Evolutionary conservation across 1,139 yeast species (phyloP).

Genomic region (Scheffersomyces lignicola): DNA sequence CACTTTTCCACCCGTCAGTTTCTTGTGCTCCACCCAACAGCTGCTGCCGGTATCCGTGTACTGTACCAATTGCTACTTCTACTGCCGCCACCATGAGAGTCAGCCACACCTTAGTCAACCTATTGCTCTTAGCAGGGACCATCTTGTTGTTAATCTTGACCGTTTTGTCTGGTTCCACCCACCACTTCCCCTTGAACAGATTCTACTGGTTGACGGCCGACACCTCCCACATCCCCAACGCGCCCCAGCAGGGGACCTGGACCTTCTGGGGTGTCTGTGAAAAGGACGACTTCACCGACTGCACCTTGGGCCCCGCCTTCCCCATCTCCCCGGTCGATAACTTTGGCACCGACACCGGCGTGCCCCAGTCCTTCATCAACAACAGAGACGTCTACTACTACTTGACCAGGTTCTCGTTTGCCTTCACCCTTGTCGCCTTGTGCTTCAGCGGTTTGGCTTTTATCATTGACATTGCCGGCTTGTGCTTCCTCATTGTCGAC

Average conservation of each 20-base stretch:
- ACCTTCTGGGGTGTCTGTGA: slow-evolving; percentile 82
- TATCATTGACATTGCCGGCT: slow-evolving; percentile 41
- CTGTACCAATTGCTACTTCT: no score
- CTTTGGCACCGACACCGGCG: slow-evolving; percentile 49
- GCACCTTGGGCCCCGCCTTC: slow-evolving; percentile 51
- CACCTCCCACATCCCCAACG: slow-evolving; percentile 55
- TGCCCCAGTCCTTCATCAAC: slow-evolving; percentile 56
- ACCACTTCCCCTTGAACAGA: slow-evolving; percentile 58
- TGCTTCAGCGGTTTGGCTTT: slow-evolving; percentile 51
- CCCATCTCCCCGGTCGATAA: slow-evolving; percentile 76
- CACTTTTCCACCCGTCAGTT: no score
- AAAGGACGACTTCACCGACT: slow-evolving; percentile 41
- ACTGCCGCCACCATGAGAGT: slow-evolving; percentile 39
- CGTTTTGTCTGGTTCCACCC: slow-evolving; percentile 65
- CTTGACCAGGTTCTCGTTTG: slow-evolving; percentile 69
- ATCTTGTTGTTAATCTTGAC: slow-evolving; percentile 59
- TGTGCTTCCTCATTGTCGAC: slow-evolving; percentile 49
- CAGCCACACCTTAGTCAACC: slow-evolving; percentile 34
- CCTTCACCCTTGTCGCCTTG: slow-evolving; percentile 61
- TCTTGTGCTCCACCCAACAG: no score
- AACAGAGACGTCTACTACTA: slow-evolving; percentile 64
- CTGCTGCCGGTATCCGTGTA: no score
- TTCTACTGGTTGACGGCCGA: slow-evolving; percentile 76
- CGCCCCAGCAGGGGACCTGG: slow-evolving; percentile 65
- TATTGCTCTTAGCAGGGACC: slow-evolving; percentile 50